Evolutionary conservation across 1,139 yeast genomes (phyloP).

Genomic region (Sugiyamaella neomexicana): DNA sequence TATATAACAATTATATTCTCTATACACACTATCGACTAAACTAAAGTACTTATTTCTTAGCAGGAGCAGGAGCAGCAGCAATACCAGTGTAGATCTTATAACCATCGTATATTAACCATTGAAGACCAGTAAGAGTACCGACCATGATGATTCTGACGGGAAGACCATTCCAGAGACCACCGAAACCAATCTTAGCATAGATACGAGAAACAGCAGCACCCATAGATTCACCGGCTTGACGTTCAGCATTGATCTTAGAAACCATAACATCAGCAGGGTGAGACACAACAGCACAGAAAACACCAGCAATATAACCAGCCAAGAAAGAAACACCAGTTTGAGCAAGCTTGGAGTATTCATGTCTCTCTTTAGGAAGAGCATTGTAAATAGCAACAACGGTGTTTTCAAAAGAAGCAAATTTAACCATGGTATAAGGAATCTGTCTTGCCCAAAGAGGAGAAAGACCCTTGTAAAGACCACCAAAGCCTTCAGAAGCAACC

Average conservation of each 20-base stretch:
- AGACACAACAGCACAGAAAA: slow-evolving; percentile 88
- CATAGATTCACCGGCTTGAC: slow-evolving; percentile 62
- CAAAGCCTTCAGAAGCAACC: slow-evolving; percentile 64
- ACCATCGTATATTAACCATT: slow-evolving; percentile 93
- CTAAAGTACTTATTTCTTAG: slow-evolving; percentile 20
- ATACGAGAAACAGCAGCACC: slow-evolving; percentile 70
- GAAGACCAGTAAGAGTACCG: slow-evolving; percentile 95
- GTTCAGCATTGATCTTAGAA: slow-evolving; percentile 80
- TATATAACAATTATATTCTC: background rate
- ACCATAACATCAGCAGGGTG: slow-evolving; percentile 99
- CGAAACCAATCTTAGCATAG: slow-evolving; percentile 78
- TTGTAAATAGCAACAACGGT: slow-evolving; percentile 54
- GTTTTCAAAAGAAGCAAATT: slow-evolving; percentile 89
- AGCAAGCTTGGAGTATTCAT: slow-evolving; percentile 56
- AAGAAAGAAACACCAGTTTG: slow-evolving; percentile 93
- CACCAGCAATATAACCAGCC: slow-evolving; percentile 96
- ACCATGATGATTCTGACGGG: slow-evolving; percentile 93
- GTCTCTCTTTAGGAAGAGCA: slow-evolving; percentile 39
- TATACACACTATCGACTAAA: background rate
- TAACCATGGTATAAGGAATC: slow-evolving; percentile 95
- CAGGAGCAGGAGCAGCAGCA: slow-evolving; percentile 71
- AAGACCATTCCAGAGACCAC: slow-evolving; percentile 91
- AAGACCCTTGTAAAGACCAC: slow-evolving; percentile 77
- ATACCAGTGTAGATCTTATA: slow-evolving; percentile 88
- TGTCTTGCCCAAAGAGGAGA: slow-evolving; percentile 93